Conservation (phyloP, 768 basidiomycete genomes). For the Rhodocollybia butyracea region DNA sequence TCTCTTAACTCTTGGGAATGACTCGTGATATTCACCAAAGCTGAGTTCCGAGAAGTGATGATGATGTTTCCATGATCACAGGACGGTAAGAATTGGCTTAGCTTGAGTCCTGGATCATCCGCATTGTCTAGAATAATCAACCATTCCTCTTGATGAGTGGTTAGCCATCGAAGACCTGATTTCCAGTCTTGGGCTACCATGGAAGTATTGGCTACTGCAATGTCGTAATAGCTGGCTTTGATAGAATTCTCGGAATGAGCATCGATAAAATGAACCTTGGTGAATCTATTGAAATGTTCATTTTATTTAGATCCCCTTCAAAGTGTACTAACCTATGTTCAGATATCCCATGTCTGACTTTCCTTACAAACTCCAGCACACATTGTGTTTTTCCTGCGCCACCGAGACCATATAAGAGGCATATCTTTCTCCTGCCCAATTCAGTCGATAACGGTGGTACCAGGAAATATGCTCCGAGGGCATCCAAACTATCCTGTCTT, state of each 20-base stretch:
- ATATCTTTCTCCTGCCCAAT: background rate
- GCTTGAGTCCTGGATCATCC: constrained; percentile 5
- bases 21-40: background rate
- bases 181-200: background rate
- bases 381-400: constrained; percentile 6
- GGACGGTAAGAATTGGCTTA: background rate
- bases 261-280: background rate
- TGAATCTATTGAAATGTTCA: background rate
- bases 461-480: background rate
- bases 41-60: constrained; percentile 7
- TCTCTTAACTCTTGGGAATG: background rate
- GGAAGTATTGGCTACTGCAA: background rate
- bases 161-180: background rate
- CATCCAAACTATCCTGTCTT: background rate
- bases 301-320: background rate
- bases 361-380: constrained; percentile 3
- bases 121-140: constrained; percentile 11
- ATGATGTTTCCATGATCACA: constrained; percentile 11
- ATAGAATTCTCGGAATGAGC: background rate
- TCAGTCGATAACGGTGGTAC: background rate
- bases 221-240: background rate
- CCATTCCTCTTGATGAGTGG: constrained; percentile 6
- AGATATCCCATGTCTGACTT: background rate
- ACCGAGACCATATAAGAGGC: background rate
- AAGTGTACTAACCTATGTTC: too few relatives aligned